Base-by-base conservation (phyloP, 2,329 filamentous ascomycete species). In the Alternaria triticina region DNA sequence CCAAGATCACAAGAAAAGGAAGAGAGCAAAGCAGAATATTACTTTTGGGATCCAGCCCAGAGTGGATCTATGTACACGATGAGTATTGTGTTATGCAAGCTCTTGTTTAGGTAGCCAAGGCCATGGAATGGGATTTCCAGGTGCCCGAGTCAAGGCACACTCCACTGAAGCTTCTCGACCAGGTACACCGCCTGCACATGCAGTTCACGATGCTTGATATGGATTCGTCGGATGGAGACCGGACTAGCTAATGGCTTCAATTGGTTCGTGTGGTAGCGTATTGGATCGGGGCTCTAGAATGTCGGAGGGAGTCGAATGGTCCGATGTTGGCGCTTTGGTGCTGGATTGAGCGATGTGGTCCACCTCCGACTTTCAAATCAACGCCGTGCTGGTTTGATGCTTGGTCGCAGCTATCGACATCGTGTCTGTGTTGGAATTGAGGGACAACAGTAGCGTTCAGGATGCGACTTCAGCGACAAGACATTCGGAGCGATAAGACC, bases 91-190 rank as follows among this genome's bases (percentile, higher is more conserved):
- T 33, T 40, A 22, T 52, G 49, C 30, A 36, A 25, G 49, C 10
- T 22, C 10, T 17, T 1, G 11, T 23, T 33, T 15, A 23, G 44
- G 20, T 46, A 15, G 44, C 22, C 44, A 46, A 46, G 22, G 20
- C 23, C 22, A 47, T 28, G 9, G 45, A 17, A 49, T 28, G 23
- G 13, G n/a, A 15, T 47, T n/a, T 28, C 25, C 25, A 49, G 23
- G 45, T 27, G 23, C 30, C 11, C 49, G 49, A 52, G 49, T 52
- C 49, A 52, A 22, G 30, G 20, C 28, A 36, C 12, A 20, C 22
- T 52, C 49, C 49, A 52, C 49, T 36, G 49, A 23, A 52, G 49
- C 49, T 40, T 36, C 28, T 52, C 49, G 28, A 52, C 49, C 49
- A 40, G 8, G 33, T 23, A 52, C 49, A 52, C 49, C 49, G 49